phyloP scores from a whole-genome alignment of 345 rosid species.

The Nephelium lappaceum region DNA sequence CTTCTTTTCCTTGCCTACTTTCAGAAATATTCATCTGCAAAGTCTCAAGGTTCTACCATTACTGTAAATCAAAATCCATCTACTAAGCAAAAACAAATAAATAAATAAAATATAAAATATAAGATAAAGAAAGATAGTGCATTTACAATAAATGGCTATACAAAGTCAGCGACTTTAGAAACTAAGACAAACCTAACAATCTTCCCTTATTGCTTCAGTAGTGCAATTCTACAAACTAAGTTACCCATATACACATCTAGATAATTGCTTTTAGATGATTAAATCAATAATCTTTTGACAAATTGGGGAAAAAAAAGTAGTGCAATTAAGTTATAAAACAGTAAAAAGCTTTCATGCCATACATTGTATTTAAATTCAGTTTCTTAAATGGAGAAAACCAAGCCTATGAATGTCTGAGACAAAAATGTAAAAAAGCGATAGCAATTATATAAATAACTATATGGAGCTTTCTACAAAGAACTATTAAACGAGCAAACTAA shows the following conservation, averaged over 20 bases:
- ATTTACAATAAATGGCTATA: neutral
- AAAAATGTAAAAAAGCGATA: neutral
- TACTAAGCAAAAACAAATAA: neutral
- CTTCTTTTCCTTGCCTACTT: neutral
- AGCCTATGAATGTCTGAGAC: neutral
- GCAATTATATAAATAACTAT: neutral
- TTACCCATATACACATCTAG: neutral
- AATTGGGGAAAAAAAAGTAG: neutral
- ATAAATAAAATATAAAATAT: no score
- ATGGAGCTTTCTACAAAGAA: neutral
- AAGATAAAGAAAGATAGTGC: neutral
- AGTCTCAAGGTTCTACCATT: neutral
- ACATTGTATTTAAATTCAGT: neutral
- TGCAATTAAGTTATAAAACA: neutral
- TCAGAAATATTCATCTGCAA: neutral
- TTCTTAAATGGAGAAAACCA: neutral
- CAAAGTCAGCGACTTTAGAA: neutral
- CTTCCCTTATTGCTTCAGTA: neutral
- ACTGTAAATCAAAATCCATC: conserved; percentile 4
- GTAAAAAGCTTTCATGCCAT: neutral
- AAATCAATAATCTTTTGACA: neutral
- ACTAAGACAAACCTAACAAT: neutral
- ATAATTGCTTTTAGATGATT: neutral
- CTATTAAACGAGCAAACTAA: neutral
- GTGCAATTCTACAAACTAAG: neutral